These are phyloP conservation scores for Umbelopsis isabellina DNA, from an alignment of 192 early-diverging fungal species.

Conservation along the genomic window DNA sequence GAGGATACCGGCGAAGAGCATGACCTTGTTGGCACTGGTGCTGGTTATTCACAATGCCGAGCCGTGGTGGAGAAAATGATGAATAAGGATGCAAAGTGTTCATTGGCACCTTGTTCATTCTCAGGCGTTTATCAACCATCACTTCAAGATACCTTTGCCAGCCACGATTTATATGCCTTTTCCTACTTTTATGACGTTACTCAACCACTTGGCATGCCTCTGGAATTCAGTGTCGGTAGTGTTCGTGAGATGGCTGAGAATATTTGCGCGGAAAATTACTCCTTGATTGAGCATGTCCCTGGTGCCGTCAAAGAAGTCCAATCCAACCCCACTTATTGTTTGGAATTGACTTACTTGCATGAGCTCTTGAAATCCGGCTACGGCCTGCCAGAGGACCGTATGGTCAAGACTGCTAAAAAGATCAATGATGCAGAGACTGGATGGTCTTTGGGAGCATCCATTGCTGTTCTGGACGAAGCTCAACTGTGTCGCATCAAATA, in stretches of 20 bases:
- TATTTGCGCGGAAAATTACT: constrained; percentile 65
- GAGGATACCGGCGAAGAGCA: constrained; percentile 19
- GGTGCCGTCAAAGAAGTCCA: constrained; percentile 54
- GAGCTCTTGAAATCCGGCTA: constrained; percentile 74
- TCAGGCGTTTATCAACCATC: constrained; percentile 91
- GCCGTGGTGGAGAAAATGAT: constrained; percentile 67
- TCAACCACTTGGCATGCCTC: constrained; percentile 67
- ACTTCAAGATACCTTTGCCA: constrained; percentile 65
- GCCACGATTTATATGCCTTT: constrained; percentile 88
- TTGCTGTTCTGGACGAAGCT: constrained; percentile 65
- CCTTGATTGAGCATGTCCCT: constrained; percentile 52
- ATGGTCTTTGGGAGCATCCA: constrained; percentile 85
- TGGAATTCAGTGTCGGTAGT: constrained; percentile 73
- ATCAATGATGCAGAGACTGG: constrained; percentile 85
- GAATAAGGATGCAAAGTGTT: constrained; percentile 70
- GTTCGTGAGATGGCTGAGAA: constrained; percentile 66
- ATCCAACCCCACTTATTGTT: constrained; percentile 67
- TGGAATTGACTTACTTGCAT: constrained; percentile 81
- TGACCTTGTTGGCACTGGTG: constrained; percentile 60
- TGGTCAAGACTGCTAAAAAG: constrained; percentile 75
- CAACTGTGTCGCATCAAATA: constrained; percentile 5
- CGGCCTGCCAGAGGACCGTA: constrained; percentile 60
- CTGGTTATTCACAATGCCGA: constrained; percentile 55
- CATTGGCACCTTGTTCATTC: constrained; percentile 79
- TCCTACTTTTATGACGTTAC: constrained; percentile 95